These are phyloP conservation scores for Phytophthora constricta DNA, from an alignment of 352 stramenopile species.

Conservation along the genomic window DNA sequence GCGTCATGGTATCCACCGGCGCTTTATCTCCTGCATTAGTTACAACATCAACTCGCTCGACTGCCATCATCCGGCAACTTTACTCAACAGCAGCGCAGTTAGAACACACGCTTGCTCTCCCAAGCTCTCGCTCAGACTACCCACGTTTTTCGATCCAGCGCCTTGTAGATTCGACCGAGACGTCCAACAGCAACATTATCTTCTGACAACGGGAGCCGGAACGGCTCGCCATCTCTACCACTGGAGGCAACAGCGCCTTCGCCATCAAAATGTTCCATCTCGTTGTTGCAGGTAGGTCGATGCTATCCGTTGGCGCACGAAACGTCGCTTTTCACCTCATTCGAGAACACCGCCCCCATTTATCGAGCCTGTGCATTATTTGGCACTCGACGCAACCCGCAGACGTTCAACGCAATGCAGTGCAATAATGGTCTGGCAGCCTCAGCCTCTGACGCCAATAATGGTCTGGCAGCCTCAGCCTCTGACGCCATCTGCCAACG, in stretches of 20 bases:
- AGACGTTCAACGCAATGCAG: too few species aligned
- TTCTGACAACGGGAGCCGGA: constrained; percentile 25
- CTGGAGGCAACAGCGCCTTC: neutral
- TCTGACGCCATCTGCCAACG: too few species aligned
- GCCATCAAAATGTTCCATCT: constrained; percentile 17
- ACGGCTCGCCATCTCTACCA: constrained; percentile 2
- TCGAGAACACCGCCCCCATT: too few species aligned
- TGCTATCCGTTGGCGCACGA: neutral
- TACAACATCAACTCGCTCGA: constrained; percentile 37
- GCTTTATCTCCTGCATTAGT: neutral
- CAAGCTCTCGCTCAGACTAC: too few species aligned
- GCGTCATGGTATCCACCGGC: neutral
- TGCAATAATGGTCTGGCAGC: too few species aligned
- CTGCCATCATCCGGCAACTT: constrained; percentile 37
- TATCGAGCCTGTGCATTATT: too few species aligned
- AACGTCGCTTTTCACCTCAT: too few species aligned
- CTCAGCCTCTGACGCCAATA: too few species aligned
- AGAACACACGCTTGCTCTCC: neutral
- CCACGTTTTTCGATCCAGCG: constrained; percentile 40
- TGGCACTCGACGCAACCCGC: too few species aligned
- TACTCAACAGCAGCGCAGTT: neutral
- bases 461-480: too few species aligned
- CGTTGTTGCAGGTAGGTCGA: neutral
- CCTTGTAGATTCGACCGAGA: constrained; percentile 46
- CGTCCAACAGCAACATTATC: constrained; percentile 41